Conservation (phyloP, 257 asterid genomes). For the Eustoma russellianum region DNA sequence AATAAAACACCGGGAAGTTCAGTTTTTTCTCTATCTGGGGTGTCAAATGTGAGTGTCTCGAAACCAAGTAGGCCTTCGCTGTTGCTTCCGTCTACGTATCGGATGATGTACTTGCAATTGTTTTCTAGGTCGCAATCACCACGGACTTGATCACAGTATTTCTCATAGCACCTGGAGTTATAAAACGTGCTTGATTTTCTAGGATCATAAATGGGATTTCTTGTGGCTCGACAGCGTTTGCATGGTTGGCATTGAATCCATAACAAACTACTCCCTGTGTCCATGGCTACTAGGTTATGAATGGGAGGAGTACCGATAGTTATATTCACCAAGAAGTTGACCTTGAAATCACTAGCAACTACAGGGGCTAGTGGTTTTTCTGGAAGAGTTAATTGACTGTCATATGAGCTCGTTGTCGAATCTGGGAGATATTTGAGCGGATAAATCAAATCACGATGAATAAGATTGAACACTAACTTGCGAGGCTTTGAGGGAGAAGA, state of each 20-base stretch:
- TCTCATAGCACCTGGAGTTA: neutral
- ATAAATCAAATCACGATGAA: too few species aligned
- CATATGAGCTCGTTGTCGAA: too few species aligned
- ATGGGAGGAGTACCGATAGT: neutral
- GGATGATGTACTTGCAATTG: neutral
- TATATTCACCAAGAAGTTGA: neutral
- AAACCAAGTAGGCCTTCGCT: neutral
- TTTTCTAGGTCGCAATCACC: neutral
- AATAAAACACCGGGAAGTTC: neutral
- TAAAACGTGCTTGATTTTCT: conserved; percentile 1
- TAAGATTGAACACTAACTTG: too few species aligned
- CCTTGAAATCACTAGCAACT: too few species aligned
- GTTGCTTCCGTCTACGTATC: neutral
- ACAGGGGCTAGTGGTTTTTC: too few species aligned
- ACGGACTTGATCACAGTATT: neutral
- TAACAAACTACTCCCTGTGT: neutral
- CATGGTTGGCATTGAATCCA: neutral
- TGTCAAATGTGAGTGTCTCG: neutral
- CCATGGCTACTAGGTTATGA: neutral
- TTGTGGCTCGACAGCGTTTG: neutral
- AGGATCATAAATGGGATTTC: conserved; percentile 9
- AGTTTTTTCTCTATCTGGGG: neutral
- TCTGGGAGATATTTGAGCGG: too few species aligned
- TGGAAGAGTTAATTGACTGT: too few species aligned
- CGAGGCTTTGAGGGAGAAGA: too few species aligned